These are phyloP conservation scores for Tetrastigma voinierianum DNA, from an alignment of 164 flowering plant species.

Conservation along the genomic window DNA sequence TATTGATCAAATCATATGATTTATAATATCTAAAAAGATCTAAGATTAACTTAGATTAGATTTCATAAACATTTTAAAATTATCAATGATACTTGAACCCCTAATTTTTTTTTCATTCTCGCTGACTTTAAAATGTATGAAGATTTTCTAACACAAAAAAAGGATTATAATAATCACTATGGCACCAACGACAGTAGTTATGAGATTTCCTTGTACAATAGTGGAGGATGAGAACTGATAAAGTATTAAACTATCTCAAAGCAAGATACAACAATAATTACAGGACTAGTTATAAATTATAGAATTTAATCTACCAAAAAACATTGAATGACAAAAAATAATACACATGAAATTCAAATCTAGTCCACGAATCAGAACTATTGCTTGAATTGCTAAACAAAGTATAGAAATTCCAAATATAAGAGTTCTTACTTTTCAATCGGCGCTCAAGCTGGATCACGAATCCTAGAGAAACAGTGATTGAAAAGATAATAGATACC, in stretches of 20 bases:
- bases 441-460: conserved; percentile 63
- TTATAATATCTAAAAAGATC: no score
- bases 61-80: no score
- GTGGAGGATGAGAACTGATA: not conserved
- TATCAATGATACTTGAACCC: no score
- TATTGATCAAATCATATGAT: no score
- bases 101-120: no score
- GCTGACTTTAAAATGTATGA: no score
- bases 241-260: not conserved
- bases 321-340: not conserved
- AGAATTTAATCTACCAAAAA: not conserved
- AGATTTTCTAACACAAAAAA: not conserved
- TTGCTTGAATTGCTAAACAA: not conserved
- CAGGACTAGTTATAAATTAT: not conserved
- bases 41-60: no score
- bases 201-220: not conserved
- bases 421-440: conserved; percentile 51
- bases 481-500: conserved; percentile 78
- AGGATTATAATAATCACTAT: not conserved
- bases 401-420: not conserved
- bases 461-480: conserved; percentile 93
- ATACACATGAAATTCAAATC: not conserved
- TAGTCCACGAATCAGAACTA: not conserved
- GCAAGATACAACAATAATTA: no score
- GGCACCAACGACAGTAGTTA: not conserved